These are phyloP conservation scores for Akanthomyces lecanii DNA, from an alignment of 2,329 filamentous ascomycete species.

Conservation along the genomic window DNA sequence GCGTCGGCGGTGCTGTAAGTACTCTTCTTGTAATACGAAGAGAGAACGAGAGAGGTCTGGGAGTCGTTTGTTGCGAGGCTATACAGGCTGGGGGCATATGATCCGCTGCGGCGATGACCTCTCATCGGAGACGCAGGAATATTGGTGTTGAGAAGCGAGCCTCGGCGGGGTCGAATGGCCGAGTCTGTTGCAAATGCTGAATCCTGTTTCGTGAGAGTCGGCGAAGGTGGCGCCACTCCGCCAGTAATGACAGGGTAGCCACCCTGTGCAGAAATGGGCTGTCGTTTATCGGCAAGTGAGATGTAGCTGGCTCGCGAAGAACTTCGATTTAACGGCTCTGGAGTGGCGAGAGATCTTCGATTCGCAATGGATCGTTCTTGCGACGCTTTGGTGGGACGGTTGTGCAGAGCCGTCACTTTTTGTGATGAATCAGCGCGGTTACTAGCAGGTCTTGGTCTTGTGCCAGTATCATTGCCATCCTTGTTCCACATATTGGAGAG, in stretches of 20 bases:
- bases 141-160: conserved; percentile 13
- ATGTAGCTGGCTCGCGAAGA: conserved; percentile 47
- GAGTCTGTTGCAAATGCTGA: conserved; percentile 12
- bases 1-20: conserved; percentile 46
- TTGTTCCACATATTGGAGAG: conserved; percentile 48
- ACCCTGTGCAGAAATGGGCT: conserved; percentile 53
- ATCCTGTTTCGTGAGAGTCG: conserved; percentile 30
- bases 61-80: conserved; percentile 55
- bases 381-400: conserved; percentile 12
- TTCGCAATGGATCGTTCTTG: conserved; percentile 7
- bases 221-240: conserved; percentile 42
- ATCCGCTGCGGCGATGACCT: conserved; percentile 22
- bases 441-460: conserved; percentile 23
- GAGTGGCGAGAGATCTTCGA: conserved; percentile 19
- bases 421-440: conserved; percentile 14
- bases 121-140: conserved; percentile 16
- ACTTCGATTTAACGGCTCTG: conserved; percentile 32
- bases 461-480: conserved; percentile 31
- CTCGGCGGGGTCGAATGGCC: conserved; percentile 21
- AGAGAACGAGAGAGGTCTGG: conserved; percentile 49
- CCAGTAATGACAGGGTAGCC: conserved; percentile 51
- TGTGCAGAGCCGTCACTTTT: conserved; percentile 18
- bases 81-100: conserved; percentile 52
- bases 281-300: conserved; percentile 46
- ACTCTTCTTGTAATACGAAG: conserved; percentile 45